Conservation (phyloP, 2,329 filamentous ascomycete genomes). For the Trichoderma simmonsii region DNA sequence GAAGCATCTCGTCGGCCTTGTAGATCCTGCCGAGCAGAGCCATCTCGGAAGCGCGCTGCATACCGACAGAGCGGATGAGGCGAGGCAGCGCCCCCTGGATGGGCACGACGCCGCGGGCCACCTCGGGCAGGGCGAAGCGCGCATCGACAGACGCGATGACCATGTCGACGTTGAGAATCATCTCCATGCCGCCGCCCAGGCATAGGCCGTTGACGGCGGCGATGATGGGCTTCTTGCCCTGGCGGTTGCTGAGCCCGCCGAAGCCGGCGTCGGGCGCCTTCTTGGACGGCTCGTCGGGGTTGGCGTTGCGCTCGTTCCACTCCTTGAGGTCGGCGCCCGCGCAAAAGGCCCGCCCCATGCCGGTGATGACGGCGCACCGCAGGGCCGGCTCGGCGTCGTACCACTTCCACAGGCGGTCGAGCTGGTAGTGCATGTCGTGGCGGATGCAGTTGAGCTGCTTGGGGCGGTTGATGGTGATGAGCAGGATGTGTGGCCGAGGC, state of each 20-base stretch:
- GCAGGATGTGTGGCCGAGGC: conserved; percentile 52
- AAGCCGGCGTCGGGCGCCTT: conserved; percentile 51
- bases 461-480: conserved; percentile 60
- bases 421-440: conserved; percentile 45
- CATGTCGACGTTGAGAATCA: conserved; percentile 70
- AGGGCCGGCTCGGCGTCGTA: conserved; percentile 60
- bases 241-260: conserved; percentile 62
- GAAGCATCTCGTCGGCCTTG: conserved; percentile 54
- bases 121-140: conserved; percentile 68
- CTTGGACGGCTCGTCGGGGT: conserved; percentile 12
- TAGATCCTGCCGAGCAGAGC: conserved; percentile 62
- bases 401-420: conserved; percentile 53
- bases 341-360: conserved; percentile 61
- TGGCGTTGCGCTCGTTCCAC: conserved; percentile 48
- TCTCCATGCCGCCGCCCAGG: conserved; percentile 74
- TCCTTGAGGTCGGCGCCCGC: conserved; percentile 67
- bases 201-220: conserved; percentile 74
- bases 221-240: conserved; percentile 71
- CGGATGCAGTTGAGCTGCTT: conserved; percentile 57
- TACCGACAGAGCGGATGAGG: conserved; percentile 62
- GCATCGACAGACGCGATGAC: conserved; percentile 59
- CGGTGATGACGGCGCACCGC: conserved; percentile 61
- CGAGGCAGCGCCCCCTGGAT: conserved; percentile 69
- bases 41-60: conserved; percentile 69
- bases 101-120: conserved; percentile 66